Conservation (phyloP, 148 eudicot genomes). For the Talinum fruticosum region DNA sequence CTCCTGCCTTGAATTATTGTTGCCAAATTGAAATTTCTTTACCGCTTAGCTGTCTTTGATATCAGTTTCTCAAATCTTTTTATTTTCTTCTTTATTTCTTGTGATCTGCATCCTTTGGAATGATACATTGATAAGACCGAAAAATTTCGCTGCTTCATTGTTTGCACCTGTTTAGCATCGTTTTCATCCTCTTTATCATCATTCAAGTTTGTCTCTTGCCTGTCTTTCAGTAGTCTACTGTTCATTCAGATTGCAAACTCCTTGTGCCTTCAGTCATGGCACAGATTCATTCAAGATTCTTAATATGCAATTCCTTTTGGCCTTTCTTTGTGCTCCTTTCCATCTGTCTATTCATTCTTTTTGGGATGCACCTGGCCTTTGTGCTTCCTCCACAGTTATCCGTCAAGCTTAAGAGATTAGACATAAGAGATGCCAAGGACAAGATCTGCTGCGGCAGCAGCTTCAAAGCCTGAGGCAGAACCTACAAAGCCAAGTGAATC, state of each 20-base stretch:
- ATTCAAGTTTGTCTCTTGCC: slow-evolving; percentile 48
- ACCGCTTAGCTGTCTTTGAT: slow-evolving; percentile 17
- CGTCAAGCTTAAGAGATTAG: slow-evolving; percentile 43
- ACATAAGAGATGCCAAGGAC: slow-evolving; percentile 75
- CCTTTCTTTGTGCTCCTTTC: slow-evolving; percentile 59
- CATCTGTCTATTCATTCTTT: slow-evolving; percentile 47
- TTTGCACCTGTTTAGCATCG: slow-evolving; percentile 52
- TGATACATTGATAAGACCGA: slow-evolving; percentile 36
- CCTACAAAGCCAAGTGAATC: slow-evolving; percentile 1
- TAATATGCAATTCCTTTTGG: slow-evolving; percentile 62
- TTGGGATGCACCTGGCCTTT: slow-evolving; percentile 72
- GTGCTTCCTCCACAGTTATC: slow-evolving; percentile 62
- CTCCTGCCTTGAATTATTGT: too few relatives aligned
- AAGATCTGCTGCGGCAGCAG: slow-evolving; percentile 44
- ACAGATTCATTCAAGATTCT: slow-evolving; percentile 58
- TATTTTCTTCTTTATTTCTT: slow-evolving; percentile 21
- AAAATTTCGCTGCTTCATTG: slow-evolving; percentile 45
- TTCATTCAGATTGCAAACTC: slow-evolving; percentile 49
- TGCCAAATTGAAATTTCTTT: not conserved
- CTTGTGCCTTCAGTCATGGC: slow-evolving; percentile 75
- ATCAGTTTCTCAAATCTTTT: slow-evolving; percentile 35
- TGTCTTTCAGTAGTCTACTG: slow-evolving; percentile 44
- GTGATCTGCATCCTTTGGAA: slow-evolving; percentile 29
- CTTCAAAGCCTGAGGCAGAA: slow-evolving; percentile 38
- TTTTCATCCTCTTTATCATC: slow-evolving; percentile 49